Conservation (phyloP, 257 asterid genomes). For the Nicotiana sylvestris region DNA sequence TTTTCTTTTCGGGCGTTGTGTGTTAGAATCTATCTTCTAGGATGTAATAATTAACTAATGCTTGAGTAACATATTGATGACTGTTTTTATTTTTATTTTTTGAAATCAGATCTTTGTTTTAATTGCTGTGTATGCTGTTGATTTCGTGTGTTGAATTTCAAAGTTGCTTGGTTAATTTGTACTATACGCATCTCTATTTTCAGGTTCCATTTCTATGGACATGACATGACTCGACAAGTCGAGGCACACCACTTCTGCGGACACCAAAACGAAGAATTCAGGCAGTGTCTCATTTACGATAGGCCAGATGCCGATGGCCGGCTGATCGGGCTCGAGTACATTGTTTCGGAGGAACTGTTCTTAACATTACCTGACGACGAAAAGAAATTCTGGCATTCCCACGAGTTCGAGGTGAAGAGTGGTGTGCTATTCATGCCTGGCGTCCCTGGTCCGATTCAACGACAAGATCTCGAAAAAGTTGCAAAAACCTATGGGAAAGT, state of each 20-base stretch:
- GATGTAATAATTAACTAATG: too few species aligned
- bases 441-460: slow-evolving; percentile 60
- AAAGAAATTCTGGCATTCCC: slow-evolving; percentile 82
- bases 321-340: slow-evolving; percentile 74
- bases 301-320: slow-evolving; percentile 57
- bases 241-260: slow-evolving; percentile 96
- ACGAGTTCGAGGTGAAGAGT: slow-evolving; percentile 80
- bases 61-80: too few species aligned
- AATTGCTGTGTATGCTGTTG: too few species aligned
- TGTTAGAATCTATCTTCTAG: too few species aligned
- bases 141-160: not conserved
- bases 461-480: slow-evolving; percentile 65
- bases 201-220: slow-evolving; percentile 82
- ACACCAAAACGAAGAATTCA: slow-evolving; percentile 74
- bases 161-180: not conserved
- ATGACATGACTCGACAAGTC: slow-evolving; percentile 89
- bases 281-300: slow-evolving; percentile 85
- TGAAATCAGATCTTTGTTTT: too few species aligned
- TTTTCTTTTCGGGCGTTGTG: too few species aligned
- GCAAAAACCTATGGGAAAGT: slow-evolving; percentile 69
- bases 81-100: too few species aligned
- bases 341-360: slow-evolving; percentile 51
- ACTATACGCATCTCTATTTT: not conserved
- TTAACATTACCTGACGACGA: slow-evolving; percentile 74
- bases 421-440: slow-evolving; percentile 81